phyloP scores from a whole-genome alignment of 495 filamentous ascomycete genomes.

The Penicillium turbatum region DNA sequence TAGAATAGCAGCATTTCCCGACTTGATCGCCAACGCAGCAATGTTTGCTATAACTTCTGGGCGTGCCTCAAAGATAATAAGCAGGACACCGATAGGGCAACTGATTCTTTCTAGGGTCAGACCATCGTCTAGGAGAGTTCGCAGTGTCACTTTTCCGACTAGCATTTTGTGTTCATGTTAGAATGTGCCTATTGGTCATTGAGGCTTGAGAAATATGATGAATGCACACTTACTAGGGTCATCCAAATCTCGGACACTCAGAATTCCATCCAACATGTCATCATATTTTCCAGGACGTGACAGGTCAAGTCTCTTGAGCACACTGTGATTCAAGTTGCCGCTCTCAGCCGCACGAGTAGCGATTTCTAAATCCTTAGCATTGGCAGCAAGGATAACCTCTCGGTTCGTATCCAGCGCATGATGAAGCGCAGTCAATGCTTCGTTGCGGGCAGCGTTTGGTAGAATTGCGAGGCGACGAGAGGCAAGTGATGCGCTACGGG shows the following conservation, averaged over 20 bases:
- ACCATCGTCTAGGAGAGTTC: slow-evolving; percentile 84
- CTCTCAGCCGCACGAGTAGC: slow-evolving; percentile 67
- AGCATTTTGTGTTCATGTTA: slow-evolving; percentile 9
- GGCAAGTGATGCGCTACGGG: slow-evolving; percentile 63
- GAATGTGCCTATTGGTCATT: not conserved
- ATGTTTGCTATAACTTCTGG: slow-evolving; percentile 99
- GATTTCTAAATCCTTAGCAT: slow-evolving; percentile 70
- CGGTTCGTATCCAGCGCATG: slow-evolving; percentile 61
- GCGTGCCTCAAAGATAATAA: slow-evolving; percentile 97
- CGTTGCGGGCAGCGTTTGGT: slow-evolving; percentile 63
- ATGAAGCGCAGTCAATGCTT: slow-evolving; percentile 79
- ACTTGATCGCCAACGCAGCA: slow-evolving; percentile 93
- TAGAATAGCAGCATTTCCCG: slow-evolving; percentile 92
- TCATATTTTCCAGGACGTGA: slow-evolving; percentile 86
- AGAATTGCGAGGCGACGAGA: slow-evolving; percentile 67
- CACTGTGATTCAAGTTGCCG: slow-evolving; percentile 73
- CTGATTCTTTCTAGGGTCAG: slow-evolving; percentile 79
- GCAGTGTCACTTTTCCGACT: slow-evolving; percentile 83
- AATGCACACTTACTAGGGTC: slow-evolving; percentile 70
- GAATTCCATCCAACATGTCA: slow-evolving; percentile 94
- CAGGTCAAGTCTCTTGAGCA: slow-evolving; percentile 88
- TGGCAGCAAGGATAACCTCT: slow-evolving; percentile 76
- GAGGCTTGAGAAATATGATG: not conserved
- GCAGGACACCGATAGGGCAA: slow-evolving; percentile 90
- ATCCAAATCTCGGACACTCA: slow-evolving; percentile 79